phyloP scores from a whole-genome alignment of 2,329 filamentous ascomycete species.

The Ophiostoma triangulosporum region DNA sequence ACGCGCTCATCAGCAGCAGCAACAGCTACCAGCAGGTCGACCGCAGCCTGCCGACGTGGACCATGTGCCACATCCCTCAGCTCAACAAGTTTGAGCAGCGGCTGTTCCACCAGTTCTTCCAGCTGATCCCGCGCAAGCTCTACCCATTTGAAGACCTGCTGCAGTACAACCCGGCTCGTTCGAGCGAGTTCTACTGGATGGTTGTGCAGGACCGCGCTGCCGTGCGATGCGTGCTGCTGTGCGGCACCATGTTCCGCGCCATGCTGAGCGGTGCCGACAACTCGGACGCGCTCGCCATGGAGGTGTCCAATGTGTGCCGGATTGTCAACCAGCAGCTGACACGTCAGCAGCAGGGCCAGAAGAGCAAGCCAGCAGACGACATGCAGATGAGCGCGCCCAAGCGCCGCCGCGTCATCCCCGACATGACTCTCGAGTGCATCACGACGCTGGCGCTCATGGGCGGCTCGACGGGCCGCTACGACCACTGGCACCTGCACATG shows the following conservation, averaged over 20 bases:
- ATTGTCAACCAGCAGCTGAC: constrained; percentile 13
- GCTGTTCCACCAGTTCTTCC: constrained; percentile 19
- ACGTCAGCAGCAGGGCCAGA: background rate
- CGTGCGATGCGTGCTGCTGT: constrained; percentile 20
- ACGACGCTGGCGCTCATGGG: constrained; percentile 20
- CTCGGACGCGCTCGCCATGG: constrained; percentile 12
- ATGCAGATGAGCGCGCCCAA: constrained; percentile 1
- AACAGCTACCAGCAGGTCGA: constrained; percentile 7
- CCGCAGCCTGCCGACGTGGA: constrained; percentile 12
- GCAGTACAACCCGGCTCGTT: constrained; percentile 19
- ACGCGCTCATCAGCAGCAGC: background rate
- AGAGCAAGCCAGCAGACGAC: background rate
- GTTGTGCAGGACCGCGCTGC: constrained; percentile 17
- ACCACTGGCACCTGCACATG: constrained; percentile 27
- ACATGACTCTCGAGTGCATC: constrained; percentile 21
- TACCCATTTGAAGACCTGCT: constrained; percentile 23
- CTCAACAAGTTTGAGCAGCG: constrained; percentile 17
- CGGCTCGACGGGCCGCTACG: constrained; percentile 22
- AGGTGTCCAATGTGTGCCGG: constrained; percentile 13
- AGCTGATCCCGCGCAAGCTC: constrained; percentile 18
- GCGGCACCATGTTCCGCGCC: constrained; percentile 18
- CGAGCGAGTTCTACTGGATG: constrained; percentile 17
- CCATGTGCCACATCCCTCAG: constrained; percentile 10
- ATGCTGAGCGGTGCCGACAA: constrained; percentile 14
- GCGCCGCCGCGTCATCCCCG: constrained; percentile 9